Evolutionary conservation across 2,329 filamentous ascomycete species (phyloP), one percentile per base, ranked within the genome.

Genomic region (Pestalotiopsis sp.): DNA sequence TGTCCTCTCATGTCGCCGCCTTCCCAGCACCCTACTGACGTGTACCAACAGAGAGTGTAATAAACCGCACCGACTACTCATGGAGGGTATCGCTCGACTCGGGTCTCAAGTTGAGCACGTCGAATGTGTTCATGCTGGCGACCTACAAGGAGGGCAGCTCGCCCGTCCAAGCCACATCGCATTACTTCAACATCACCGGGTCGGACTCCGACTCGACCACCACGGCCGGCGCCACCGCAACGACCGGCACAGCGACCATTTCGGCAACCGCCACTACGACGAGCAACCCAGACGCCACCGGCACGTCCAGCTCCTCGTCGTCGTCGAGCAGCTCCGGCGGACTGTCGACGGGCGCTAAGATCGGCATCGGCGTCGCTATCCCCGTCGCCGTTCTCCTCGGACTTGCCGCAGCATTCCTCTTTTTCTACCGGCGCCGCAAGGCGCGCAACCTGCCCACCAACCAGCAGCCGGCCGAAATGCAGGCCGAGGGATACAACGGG

Each of bases 171-270:
- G 57, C 25, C 12, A 60, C 25, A 27, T 31, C 25, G 25, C 57
- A 60, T 60, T 60, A 60, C 57, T 60, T 60, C 57, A 60, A 60
- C 31, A 60, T 60, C 9, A 23, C 57, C 17, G 31, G 57, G 57
- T 27, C 25, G 13, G 23, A 23, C 11, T 27, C 57, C 25, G 31
- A 38, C 57, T 14, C 57, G 6, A 27, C 25, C 11, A 60, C 31
- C 11, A 60, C 25, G 4, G 31, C 7, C 3, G 57, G 25, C 25
- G 14, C 25, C 23, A 60, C 57, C 31, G 31, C 57, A 4, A 60
- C 31, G 12, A 31, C 25, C 25, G 57, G 57, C 31, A 60, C 57
- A 2, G 23, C 14, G 6, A 20, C 25, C 14, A 14, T 60, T 12
- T 60, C 57, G 6, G 17, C 57, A 3, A 31, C 57, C 1, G 31